Evolutionary conservation across 805 yeast genomes (phyloP).

Genomic region (Candida yuanshanica): DNA sequence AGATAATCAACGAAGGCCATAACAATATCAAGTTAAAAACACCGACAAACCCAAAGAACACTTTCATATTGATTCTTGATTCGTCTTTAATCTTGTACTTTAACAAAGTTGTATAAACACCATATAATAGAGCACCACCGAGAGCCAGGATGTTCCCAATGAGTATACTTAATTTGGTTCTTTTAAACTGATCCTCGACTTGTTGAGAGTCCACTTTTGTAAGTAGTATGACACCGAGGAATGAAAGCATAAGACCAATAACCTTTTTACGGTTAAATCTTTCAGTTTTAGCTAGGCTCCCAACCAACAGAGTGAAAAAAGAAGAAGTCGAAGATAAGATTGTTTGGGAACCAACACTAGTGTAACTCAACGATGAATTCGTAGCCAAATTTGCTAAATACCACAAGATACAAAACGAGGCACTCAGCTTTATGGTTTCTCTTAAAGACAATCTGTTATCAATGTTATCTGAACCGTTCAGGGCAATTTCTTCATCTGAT

Average conservation of each 20-base stretch:
- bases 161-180: constrained; percentile 29
- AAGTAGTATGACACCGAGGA: constrained; percentile 75
- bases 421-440: constrained; percentile 70
- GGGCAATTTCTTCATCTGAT: constrained; percentile 25
- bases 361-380: constrained; percentile 80
- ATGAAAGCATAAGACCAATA: constrained; percentile 62
- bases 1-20: constrained; percentile 76
- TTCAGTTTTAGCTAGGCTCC: constrained; percentile 69
- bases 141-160: constrained; percentile 79
- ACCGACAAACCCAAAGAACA: constrained; percentile 95
- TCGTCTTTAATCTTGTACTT: constrained; percentile 72
- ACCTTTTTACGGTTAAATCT: constrained; percentile 58
- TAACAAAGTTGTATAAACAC: constrained; percentile 80
- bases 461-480: constrained; percentile 12
- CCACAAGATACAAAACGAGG: constrained; percentile 86
- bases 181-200: constrained; percentile 16
- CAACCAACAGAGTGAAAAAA: constrained; percentile 84
- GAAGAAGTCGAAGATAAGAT: constrained; percentile 89
- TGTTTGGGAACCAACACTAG: constrained; percentile 92
- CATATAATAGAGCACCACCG: constrained; percentile 84
- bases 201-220: constrained; percentile 53
- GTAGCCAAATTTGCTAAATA: constrained; percentile 84
- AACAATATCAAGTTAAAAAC: constrained; percentile 64
- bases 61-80: constrained; percentile 70
- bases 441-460: constrained; percentile 32